phyloP scores from a whole-genome alignment of 2,329 filamentous ascomycete genomes.

The Diplodia scrobiculata region DNA sequence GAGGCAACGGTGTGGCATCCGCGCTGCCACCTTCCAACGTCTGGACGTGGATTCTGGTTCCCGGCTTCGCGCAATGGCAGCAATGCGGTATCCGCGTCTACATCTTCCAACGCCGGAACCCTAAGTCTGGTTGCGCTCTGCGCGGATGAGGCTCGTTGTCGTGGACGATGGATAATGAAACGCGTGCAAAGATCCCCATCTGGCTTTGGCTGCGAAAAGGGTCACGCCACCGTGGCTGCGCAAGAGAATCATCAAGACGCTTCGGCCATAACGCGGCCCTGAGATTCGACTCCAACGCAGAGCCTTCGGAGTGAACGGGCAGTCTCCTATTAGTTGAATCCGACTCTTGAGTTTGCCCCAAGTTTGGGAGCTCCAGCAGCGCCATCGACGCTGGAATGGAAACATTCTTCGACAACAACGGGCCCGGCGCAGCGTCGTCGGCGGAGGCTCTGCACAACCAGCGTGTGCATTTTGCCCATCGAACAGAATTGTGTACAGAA shows the following conservation, averaged over 20 bases:
- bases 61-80: conserved; percentile 16
- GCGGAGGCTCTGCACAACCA: background rate
- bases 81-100: conserved; percentile 18
- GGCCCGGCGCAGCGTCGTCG: background rate
- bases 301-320: background rate
- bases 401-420: background rate
- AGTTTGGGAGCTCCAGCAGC: background rate
- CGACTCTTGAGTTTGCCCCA: background rate
- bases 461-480: background rate
- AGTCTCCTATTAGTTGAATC: background rate
- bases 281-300: conserved; percentile 3
- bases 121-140: conserved; percentile 23
- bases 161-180: background rate
- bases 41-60: conserved; percentile 20
- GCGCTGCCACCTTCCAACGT: conserved; percentile 22
- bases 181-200: background rate
- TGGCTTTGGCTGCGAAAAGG: conserved; percentile 6
- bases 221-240: conserved; percentile 23
- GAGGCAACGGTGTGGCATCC: conserved; percentile 3
- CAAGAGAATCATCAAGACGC: background rate
- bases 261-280: background rate
- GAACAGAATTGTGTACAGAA: background rate
- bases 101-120: conserved; percentile 24
- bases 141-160: conserved; percentile 12
- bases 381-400: background rate